Percentiles rank a stretch among this genome's conserved stretches.
Evolutionary conservation across 2,329 filamentous ascomycete genomes (phyloP).

Genomic region (Ophiostoma montium): DNA sequence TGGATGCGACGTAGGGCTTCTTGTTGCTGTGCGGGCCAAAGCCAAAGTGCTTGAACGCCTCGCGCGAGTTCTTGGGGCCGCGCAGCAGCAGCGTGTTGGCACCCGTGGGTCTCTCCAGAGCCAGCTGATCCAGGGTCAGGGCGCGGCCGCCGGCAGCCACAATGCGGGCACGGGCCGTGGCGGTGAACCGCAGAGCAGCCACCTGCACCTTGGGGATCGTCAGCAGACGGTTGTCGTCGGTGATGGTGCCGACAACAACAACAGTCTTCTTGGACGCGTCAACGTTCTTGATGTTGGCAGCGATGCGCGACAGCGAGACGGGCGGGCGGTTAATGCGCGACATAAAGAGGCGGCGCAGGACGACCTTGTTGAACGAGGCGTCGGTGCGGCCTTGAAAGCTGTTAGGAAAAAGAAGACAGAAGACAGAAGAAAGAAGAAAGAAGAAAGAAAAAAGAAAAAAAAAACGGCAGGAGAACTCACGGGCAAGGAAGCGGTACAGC

Average conservation of each 20-base stretch:
- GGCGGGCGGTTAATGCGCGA: slow-evolving; percentile 96
- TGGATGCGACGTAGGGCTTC: slow-evolving; percentile 96
- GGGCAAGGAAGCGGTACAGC: slow-evolving; percentile 92
- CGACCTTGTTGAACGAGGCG: slow-evolving; percentile 95
- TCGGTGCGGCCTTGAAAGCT: slow-evolving; percentile 78
- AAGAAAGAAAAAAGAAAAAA: neutral
- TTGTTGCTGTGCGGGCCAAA: slow-evolving; percentile 97
- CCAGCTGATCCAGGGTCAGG: slow-evolving; percentile 94
- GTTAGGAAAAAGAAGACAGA: neutral
- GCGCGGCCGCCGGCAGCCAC: slow-evolving; percentile 85
- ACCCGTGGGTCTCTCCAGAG: slow-evolving; percentile 85
- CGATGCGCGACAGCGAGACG: slow-evolving; percentile 86
- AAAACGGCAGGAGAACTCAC: slow-evolving; percentile 42
- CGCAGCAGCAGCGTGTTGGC: slow-evolving; percentile 94
- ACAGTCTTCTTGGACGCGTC: slow-evolving; percentile 66
- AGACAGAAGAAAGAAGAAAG: slow-evolving; percentile 18
- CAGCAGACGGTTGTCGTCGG: slow-evolving; percentile 91
- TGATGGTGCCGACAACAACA: slow-evolving; percentile 88
- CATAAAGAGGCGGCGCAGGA: slow-evolving; percentile 95
- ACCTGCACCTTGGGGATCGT: slow-evolving; percentile 84
- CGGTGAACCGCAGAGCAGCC: slow-evolving; percentile 91
- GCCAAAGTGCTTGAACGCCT: slow-evolving; percentile 98
- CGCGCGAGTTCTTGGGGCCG: slow-evolving; percentile 94
- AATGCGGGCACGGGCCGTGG: slow-evolving; percentile 89
- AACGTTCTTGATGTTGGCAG: slow-evolving; percentile 50